Evolutionary conservation across 2,329 filamentous ascomycete genomes (phyloP).

Genomic region (Raffaelea albimanens): DNA sequence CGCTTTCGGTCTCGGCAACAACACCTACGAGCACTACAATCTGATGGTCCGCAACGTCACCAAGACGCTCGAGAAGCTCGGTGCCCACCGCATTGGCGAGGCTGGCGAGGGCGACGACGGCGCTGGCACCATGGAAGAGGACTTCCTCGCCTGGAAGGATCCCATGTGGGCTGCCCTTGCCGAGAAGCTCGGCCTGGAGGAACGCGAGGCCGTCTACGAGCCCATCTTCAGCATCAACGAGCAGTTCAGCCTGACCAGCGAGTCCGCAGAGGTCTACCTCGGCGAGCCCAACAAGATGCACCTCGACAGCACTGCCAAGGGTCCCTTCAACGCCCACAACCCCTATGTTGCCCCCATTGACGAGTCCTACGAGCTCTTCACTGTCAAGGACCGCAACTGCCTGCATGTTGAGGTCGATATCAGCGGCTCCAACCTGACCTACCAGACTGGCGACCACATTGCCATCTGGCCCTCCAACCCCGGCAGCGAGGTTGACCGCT

Average conservation of each 20-base stretch:
- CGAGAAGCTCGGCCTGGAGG: constrained; percentile 78
- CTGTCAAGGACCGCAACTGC: constrained; percentile 83
- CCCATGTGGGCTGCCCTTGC: constrained; percentile 91
- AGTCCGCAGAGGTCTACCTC: constrained; percentile 77
- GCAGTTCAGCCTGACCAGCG: constrained; percentile 60
- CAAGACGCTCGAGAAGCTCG: constrained; percentile 69
- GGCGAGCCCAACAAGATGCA: constrained; percentile 97
- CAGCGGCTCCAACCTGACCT: constrained; percentile 77
- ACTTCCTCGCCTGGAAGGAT: constrained; percentile 98
- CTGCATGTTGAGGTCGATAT: constrained; percentile 94
- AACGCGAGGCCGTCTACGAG: constrained; percentile 94
- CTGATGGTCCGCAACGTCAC: constrained; percentile 92
- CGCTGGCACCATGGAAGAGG: constrained; percentile 98
- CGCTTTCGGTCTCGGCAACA: constrained; percentile 93
- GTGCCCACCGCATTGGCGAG: constrained; percentile 72
- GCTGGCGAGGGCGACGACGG: constrained; percentile 96
- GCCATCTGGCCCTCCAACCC: constrained; percentile 96
- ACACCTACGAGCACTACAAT: constrained; percentile 99
- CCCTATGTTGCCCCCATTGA: constrained; percentile 91
- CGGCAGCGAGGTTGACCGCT: constrained; percentile 82
- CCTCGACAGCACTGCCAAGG: constrained; percentile 72
- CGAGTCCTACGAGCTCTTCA: constrained; percentile 87
- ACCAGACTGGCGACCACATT: constrained; percentile 96
- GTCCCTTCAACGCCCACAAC: constrained; percentile 93
- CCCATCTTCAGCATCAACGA: constrained; percentile 79